These are phyloP conservation scores for Hydrangea macrophylla DNA, from an alignment of 148 eudicot genomes.

Conservation along the genomic window DNA sequence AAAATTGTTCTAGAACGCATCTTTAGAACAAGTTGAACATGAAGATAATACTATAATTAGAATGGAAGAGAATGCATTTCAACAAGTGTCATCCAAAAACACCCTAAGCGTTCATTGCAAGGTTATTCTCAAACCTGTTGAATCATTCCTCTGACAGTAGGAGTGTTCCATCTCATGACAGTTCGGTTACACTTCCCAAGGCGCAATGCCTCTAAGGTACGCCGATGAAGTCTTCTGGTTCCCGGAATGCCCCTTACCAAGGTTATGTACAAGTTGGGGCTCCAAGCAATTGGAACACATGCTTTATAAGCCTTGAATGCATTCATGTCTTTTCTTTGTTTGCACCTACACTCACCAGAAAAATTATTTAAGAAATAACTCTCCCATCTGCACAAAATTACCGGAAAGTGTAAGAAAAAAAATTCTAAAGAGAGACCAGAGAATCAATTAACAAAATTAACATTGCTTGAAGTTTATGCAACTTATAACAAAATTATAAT, in stretches of 20 bases:
- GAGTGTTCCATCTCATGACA: slow-evolving; percentile 73
- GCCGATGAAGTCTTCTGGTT: slow-evolving; percentile 75
- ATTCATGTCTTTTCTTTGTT: slow-evolving; percentile 29
- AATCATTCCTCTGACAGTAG: slow-evolving; percentile 68
- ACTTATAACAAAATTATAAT: no score
- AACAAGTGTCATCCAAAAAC: no score
- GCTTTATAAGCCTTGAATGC: slow-evolving; percentile 66
- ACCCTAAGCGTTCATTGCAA: not conserved
- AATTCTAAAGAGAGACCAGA: no score
- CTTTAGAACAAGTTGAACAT: no score
- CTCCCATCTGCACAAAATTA: not conserved
- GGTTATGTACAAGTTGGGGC: slow-evolving; percentile 59
- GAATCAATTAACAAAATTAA: no score
- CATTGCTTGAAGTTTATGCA: no score
- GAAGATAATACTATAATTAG: no score
- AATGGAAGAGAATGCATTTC: not conserved
- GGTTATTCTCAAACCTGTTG: slow-evolving; percentile 48
- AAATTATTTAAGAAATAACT: not conserved
- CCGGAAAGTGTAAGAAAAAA: no score
- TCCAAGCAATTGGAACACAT: slow-evolving; percentile 54
- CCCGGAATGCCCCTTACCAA: slow-evolving; percentile 92
- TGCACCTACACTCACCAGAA: slow-evolving; percentile 2
- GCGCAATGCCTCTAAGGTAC: slow-evolving; percentile 68
- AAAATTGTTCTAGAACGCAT: no score
- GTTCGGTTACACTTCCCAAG: slow-evolving; percentile 64